Conservation (phyloP, 2,329 filamentous ascomycete species). For the Fusarium sp. region DNA sequence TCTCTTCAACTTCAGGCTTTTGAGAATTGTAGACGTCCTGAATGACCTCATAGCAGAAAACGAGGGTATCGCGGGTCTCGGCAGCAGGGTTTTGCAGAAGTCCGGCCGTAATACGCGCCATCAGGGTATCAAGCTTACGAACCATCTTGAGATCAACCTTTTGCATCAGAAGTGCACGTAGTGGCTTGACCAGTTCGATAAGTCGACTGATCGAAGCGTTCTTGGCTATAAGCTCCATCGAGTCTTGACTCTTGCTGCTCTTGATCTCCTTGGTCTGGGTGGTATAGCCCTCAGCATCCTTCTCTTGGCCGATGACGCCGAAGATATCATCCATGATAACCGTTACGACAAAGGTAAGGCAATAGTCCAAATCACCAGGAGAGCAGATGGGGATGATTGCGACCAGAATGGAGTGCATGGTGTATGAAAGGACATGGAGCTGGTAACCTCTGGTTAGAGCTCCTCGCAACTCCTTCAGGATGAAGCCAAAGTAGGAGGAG, state of each 20-base stretch:
- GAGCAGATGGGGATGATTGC: constrained; percentile 74
- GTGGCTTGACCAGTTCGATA: constrained; percentile 77
- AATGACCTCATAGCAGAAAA: constrained; percentile 95
- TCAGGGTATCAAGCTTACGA: constrained; percentile 88
- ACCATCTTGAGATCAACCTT: constrained; percentile 84
- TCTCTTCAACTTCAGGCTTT: constrained; percentile 59
- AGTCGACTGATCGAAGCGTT: constrained; percentile 79
- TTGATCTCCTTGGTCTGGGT: constrained; percentile 98
- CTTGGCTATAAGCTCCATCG: constrained; percentile 90
- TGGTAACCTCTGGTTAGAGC: constrained; percentile 89
- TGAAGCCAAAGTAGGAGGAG: constrained; percentile 84
- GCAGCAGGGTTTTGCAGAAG: constrained; percentile 82
- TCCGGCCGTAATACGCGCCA: constrained; percentile 83
- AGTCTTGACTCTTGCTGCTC: constrained; percentile 97
- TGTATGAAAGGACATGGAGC: constrained; percentile 93
- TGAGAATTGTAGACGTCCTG: constrained; percentile 80
- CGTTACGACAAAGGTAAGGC: constrained; percentile 76
- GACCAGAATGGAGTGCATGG: constrained; percentile 89
- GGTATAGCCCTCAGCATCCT: constrained; percentile 94
- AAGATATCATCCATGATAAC: constrained; percentile 99
- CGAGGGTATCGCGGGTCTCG: constrained; percentile 80
- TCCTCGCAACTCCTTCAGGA: constrained; percentile 88
- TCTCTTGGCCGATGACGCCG: constrained; percentile 89
- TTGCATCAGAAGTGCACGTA: constrained; percentile 81
- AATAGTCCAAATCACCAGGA: constrained; percentile 89